Evolutionary conservation across 306 rosid species (phyloP).

Genomic region (Dicorynia guianensis): DNA sequence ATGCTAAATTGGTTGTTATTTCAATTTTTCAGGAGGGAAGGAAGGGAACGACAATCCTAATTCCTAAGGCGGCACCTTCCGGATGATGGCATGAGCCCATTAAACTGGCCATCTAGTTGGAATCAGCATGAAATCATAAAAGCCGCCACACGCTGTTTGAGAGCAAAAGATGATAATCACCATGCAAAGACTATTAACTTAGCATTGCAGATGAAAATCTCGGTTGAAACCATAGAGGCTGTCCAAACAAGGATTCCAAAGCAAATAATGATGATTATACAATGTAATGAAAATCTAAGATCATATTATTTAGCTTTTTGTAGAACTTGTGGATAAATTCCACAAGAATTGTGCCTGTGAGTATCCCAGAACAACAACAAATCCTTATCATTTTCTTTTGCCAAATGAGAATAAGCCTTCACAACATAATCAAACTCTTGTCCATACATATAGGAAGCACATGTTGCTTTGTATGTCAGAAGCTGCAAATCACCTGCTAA

Average conservation of each 20-base stretch:
- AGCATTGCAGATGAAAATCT: background rate
- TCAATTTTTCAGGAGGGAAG: too few relatives aligned
- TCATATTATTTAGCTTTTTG: constrained; percentile 7
- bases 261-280: too few relatives aligned
- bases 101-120: too few relatives aligned
- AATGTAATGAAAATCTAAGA: background rate
- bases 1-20: too few relatives aligned
- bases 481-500: constrained; percentile 75
- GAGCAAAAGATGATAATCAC: background rate
- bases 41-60: too few relatives aligned
- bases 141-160: too few relatives aligned
- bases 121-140: too few relatives aligned
- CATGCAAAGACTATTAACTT: background rate
- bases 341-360: constrained; percentile 50
- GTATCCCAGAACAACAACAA: constrained; percentile 58
- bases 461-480: constrained; percentile 77
- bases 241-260: background rate
- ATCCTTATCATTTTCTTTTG: constrained; percentile 48
- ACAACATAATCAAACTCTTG: constrained; percentile 54
- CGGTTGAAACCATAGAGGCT: constrained; percentile 1
- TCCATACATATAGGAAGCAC: constrained; percentile 76
- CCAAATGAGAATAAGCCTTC: constrained; percentile 53
- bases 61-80: too few relatives aligned
- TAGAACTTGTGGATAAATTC: constrained; percentile 41
- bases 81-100: too few relatives aligned